Base-by-base conservation (phyloP, 2,329 filamentous ascomycete genomes). In the Simplicillium aogashimaense region DNA sequence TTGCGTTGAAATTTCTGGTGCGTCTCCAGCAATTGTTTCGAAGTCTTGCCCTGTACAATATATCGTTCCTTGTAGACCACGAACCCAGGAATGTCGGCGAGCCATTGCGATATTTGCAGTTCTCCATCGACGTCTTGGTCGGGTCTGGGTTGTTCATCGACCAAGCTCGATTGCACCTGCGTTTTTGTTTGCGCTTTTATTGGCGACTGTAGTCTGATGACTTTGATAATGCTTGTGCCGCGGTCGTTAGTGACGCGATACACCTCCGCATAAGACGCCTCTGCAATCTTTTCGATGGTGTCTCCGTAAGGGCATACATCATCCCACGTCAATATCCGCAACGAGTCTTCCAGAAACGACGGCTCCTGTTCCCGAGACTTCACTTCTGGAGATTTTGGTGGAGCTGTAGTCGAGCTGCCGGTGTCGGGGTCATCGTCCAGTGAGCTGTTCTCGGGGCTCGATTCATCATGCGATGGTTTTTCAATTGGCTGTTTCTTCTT, bases 11-110 rank as follows among this genome's bases (percentile, higher is more conserved):
- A 79, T 3, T 55, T 52, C 48, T 77, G 74, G 45, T 78, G 76
- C n/a, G 78, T 79, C 46, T 76, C 69, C 2, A 78, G 60, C 20
- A 81, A 57, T 13, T 65, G 63, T 37, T 62, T 65, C 4, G 74
- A 67, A 0, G 74, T 65, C 44, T 69, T 72, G 0, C 78, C 78
- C 48, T 67, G 61, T 1, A 81, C 72, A 25, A 81, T 58, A 42
- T 80, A 78, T 7, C 73, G 65, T 52, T 79, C 76, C 55, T 81
- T 82, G 61, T 81, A 81, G 14, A 77, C 66, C 28, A 81, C 76
- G 44, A 81, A 82, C 0, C 78, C 78, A 0, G 77, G 76, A 11
- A 81, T 72, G 44, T 78, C 76, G 14, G 77, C 74, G 14, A 82
- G 60, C 61, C 71, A 74, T 52, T 82, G 76, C 3, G 78, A 81